These are phyloP conservation scores for Beauveria caledonica DNA, from an alignment of 2,329 filamentous ascomycete genomes.

Conservation along the genomic window DNA sequence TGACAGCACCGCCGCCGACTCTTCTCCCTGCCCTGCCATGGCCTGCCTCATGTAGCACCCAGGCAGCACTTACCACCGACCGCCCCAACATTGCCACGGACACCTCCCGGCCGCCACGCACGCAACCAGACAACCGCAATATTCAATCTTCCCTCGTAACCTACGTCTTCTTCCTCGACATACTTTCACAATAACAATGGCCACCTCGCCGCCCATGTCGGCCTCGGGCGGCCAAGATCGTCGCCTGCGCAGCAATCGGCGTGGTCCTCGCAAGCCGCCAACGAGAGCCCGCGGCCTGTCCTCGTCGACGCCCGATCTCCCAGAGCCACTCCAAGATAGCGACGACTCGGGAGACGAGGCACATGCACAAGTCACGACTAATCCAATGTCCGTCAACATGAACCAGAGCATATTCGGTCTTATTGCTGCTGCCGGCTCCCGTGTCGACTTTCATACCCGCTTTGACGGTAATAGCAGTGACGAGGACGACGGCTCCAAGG, in stretches of 20 bases:
- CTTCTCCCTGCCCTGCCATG: neutral
- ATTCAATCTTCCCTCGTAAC: neutral
- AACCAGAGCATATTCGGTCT: slow-evolving; percentile 93
- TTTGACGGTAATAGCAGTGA: slow-evolving; percentile 76
- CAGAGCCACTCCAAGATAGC: slow-evolving; percentile 43
- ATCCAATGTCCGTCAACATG: slow-evolving; percentile 60
- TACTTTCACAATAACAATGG: slow-evolving; percentile 5
- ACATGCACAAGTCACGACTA: slow-evolving; percentile 28
- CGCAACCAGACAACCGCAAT: neutral
- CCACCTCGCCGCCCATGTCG: slow-evolving; percentile 9
- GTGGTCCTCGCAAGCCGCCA: slow-evolving; percentile 35
- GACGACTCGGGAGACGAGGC: slow-evolving; percentile 44
- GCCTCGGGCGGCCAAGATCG: slow-evolving; percentile 23
- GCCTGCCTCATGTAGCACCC: neutral
- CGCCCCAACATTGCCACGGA: neutral
- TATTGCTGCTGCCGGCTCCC: slow-evolving; percentile 79
- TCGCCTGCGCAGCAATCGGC: slow-evolving; percentile 29
- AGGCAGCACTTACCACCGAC: slow-evolving; percentile 4
- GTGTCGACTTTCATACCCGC: slow-evolving; percentile 70
- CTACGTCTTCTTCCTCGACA: neutral
- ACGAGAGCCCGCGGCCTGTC: slow-evolving; percentile 30
- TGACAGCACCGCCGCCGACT: neutral
- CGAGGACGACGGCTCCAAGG: slow-evolving; percentile 54
- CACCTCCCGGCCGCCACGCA: neutral
- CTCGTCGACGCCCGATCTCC: slow-evolving; percentile 36